Conservation (phyloP, 2,329 filamentous ascomycete species). For the Talaromyces atroroseus region DNA sequence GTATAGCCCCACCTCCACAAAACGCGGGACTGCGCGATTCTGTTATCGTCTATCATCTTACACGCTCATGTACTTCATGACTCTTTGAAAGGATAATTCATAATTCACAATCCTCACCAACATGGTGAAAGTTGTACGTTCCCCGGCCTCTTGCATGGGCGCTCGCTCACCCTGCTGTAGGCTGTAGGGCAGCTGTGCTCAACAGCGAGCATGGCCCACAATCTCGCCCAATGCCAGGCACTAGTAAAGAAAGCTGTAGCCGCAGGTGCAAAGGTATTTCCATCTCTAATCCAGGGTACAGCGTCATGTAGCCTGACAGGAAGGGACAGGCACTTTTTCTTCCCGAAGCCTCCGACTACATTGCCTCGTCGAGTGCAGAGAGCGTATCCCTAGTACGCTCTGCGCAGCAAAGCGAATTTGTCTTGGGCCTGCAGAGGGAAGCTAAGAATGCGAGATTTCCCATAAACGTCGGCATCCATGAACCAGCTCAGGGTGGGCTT, state of each 20-base stretch:
- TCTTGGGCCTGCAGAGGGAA: conserved; percentile 65
- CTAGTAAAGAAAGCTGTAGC: conserved; percentile 67
- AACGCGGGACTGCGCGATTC: neutral
- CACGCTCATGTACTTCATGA: neutral
- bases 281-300: neutral
- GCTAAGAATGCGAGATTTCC: conserved; percentile 60
- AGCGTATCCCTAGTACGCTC: conserved; percentile 66
- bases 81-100: neutral
- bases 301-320: neutral
- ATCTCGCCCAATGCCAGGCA: conserved; percentile 69
- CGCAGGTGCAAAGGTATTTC: conserved; percentile 67
- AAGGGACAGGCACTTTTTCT: conserved; percentile 68
- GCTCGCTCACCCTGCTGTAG: conserved; percentile 40
- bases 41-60: neutral
- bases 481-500: conserved; percentile 51
- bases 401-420: conserved; percentile 63
- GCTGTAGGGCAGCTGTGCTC: conserved; percentile 88
- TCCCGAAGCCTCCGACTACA: conserved; percentile 88
- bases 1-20: neutral
- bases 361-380: conserved; percentile 62
- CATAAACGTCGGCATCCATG: conserved; percentile 85
- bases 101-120: neutral
- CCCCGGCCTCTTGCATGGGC: conserved; percentile 7
- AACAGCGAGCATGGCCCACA: conserved; percentile 69
- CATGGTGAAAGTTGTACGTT: conserved; percentile 11